phyloP scores from a whole-genome alignment of 495 filamentous ascomycete species.

The Lasiosphaeriaceae sp. region DNA sequence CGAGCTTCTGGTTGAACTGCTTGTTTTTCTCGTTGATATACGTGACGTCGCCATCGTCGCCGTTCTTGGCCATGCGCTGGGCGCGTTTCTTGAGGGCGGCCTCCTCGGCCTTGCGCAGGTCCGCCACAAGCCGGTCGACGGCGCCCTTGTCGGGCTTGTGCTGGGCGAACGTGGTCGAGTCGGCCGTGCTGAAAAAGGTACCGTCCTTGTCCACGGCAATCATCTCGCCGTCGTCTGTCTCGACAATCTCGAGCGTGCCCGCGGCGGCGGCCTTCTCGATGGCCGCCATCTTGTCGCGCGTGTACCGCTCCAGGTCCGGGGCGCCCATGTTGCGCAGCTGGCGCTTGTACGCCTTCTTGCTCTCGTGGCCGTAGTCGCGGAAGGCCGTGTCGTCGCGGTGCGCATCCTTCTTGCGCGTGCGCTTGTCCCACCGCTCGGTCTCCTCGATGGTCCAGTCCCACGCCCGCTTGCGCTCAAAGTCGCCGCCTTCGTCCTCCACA shows the following conservation, averaged over 20 bases:
- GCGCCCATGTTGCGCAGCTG: slow-evolving; percentile 69
- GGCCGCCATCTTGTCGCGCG: slow-evolving; percentile 75
- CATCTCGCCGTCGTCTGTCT: slow-evolving; percentile 90
- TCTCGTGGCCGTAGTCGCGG: slow-evolving; percentile 82
- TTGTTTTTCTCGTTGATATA: slow-evolving; percentile 99
- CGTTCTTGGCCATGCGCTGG: slow-evolving; percentile 69
- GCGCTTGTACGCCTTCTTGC: slow-evolving; percentile 87
- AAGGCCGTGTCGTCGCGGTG: slow-evolving; percentile 85
- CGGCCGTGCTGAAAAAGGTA: slow-evolving; percentile 81
- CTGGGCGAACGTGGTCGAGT: slow-evolving; percentile 73
- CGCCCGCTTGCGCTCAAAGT: slow-evolving; percentile 95
- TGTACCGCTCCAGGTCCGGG: slow-evolving; percentile 73
- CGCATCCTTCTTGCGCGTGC: slow-evolving; percentile 77
- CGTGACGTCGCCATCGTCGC: slow-evolving; percentile 81
- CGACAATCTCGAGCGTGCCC: slow-evolving; percentile 84
- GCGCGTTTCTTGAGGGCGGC: slow-evolving; percentile 75
- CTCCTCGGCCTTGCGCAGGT: slow-evolving; percentile 87
- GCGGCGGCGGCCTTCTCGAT: slow-evolving; percentile 76
- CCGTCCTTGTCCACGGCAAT: slow-evolving; percentile 90
- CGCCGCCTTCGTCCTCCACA: slow-evolving; percentile 74
- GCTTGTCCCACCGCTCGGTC: slow-evolving; percentile 86
- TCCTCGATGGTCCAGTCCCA: slow-evolving; percentile 99
- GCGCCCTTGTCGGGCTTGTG: slow-evolving; percentile 86
- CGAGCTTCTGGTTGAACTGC: slow-evolving; percentile 96
- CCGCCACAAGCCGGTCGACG: slow-evolving; percentile 82